A percentile compares a stretch with the other conserved stretches of the same genome.
Conservation (phyloP, 331 rosid species). For the Malus hybrid region DNA sequence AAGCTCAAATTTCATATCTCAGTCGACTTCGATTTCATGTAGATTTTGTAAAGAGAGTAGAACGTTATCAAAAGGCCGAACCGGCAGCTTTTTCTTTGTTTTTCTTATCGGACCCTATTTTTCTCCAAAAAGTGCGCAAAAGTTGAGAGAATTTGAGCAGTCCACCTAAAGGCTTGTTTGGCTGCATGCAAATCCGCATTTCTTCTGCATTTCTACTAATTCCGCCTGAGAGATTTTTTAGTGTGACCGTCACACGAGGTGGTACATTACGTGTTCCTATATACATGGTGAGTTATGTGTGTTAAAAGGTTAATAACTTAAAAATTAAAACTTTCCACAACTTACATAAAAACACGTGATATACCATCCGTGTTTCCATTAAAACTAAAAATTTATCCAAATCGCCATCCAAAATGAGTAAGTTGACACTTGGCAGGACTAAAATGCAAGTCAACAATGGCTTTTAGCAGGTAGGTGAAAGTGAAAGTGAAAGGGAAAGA, state of each 20-base stretch:
- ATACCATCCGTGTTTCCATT: no score
- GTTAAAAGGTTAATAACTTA: no score
- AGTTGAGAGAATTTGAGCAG: background rate
- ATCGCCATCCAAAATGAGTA: background rate
- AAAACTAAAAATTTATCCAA: background rate
- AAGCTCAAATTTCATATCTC: background rate
- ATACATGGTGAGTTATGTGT: no score
- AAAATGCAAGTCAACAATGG: background rate
- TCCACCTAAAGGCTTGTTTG: background rate
- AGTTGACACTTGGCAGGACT: background rate
- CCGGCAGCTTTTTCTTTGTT: background rate
- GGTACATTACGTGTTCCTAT: no score
- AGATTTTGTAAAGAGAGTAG: conserved; percentile 1
- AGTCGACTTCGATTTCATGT: background rate
- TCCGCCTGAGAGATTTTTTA: no score
- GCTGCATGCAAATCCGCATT: background rate
- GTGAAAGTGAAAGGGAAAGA: background rate
- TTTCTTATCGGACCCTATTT: background rate
- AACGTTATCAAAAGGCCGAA: background rate
- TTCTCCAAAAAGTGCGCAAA: conserved; percentile 1
- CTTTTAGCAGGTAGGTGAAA: background rate
- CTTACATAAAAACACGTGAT: no score
- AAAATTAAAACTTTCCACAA: no score
- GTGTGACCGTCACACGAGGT: no score
- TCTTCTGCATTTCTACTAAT: background rate